Percentiles rank a stretch among this genome's conserved stretches.
phyloP scores from a whole-genome alignment of 2,329 filamentous ascomycete genomes.

The Colletotrichum endophyticum region DNA sequence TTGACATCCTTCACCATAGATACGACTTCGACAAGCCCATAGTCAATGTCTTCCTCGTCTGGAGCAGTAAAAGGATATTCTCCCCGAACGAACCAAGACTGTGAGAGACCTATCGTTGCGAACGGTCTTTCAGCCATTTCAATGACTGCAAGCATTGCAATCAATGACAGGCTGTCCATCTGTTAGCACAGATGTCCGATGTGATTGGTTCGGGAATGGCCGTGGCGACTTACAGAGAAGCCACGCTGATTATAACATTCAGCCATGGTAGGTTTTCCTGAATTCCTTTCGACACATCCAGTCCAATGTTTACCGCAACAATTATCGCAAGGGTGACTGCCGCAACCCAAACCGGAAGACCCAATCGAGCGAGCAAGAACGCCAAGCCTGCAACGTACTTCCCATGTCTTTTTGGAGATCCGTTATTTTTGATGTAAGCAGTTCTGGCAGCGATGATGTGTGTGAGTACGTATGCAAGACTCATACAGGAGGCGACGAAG shows the following conservation, averaged over 20 bases:
- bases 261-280: constrained; percentile 6
- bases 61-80: background rate
- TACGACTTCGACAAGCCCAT: background rate
- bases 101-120: constrained; percentile 7
- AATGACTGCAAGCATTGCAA: background rate
- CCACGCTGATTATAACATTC: constrained; percentile 12
- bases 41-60: background rate
- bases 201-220: background rate
- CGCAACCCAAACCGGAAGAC: constrained; percentile 5
- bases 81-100: background rate
- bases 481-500: constrained; percentile 13
- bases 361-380: constrained; percentile 3
- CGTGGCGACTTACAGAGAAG: background rate
- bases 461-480: constrained; percentile 2
- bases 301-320: constrained; percentile 8
- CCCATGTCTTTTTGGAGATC: background rate
- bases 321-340: constrained; percentile 11
- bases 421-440: background rate
- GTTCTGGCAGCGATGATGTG: background rate
- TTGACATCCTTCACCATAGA: background rate
- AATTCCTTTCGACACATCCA: constrained; percentile 7
- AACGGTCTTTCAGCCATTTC: constrained; percentile 16
- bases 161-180: background rate
- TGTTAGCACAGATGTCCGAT: background rate
- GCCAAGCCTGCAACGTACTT: constrained; percentile 6